phyloP scores from a whole-genome alignment of 768 basidiomycete genomes.

The Leccinum pellstonianum region DNA sequence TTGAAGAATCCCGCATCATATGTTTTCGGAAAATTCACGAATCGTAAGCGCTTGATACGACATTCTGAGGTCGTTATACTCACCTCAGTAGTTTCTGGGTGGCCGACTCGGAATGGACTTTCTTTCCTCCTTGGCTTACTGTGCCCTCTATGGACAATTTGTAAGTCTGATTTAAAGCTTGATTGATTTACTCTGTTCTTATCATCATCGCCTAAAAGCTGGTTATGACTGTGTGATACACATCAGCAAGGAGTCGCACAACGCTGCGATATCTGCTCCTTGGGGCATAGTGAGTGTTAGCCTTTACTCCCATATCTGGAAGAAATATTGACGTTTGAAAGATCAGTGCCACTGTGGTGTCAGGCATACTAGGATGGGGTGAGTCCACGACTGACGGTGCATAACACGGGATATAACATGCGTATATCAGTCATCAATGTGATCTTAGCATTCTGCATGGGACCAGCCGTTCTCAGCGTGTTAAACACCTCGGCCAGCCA shows the following conservation, averaged over 20 bases:
- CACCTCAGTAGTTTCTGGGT: slow-evolving; percentile 33
- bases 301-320: background rate
- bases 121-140: slow-evolving; percentile 48
- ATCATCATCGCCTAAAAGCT: slow-evolving; percentile 18
- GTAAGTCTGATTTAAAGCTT: slow-evolving; percentile 26
- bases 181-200: slow-evolving; percentile 36
- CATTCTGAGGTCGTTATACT: background rate
- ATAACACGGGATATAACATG: background rate
- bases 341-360: slow-evolving; percentile 39
- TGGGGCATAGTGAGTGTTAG: slow-evolving; percentile 47
- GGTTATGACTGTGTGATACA: slow-evolving; percentile 43
- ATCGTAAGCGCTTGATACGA: slow-evolving; percentile 37
- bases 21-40: slow-evolving; percentile 59
- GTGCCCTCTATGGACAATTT: slow-evolving; percentile 45
- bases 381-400: background rate
- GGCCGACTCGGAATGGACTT: slow-evolving; percentile 39
- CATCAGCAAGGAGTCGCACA: slow-evolving; percentile 52
- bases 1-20: slow-evolving; percentile 58
- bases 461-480: slow-evolving; percentile 41
- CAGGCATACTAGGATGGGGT: slow-evolving; percentile 48
- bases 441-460: slow-evolving; percentile 56
- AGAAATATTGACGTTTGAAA: background rate
- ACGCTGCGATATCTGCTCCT: slow-evolving; percentile 53
- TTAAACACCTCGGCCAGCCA: slow-evolving; percentile 37
- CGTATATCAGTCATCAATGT: slow-evolving; percentile 46